phyloP scores from a whole-genome alignment of 345 rosid species.

The Gossypium herbaceum region DNA sequence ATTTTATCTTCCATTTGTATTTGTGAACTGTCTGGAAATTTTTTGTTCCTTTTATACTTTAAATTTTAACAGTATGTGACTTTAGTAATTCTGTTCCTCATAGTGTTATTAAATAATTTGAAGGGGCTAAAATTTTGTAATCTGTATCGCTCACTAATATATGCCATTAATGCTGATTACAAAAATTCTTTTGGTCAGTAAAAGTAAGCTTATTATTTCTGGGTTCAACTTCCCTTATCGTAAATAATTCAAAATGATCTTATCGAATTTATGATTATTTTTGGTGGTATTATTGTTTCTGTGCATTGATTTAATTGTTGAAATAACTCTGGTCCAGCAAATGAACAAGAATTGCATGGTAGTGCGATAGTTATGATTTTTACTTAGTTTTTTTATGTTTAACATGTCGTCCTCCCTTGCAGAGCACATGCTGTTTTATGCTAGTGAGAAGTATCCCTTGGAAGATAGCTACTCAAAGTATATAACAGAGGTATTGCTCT shows the following conservation, averaged over 20 bases:
- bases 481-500: not conserved
- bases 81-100: not conserved
- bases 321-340: not conserved
- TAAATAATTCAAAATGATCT: not conserved
- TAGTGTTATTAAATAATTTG: not conserved
- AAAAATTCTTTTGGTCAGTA: not conserved
- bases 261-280: not conserved
- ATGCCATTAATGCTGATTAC: too few species aligned
- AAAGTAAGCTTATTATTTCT: not conserved
- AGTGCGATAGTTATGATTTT: not conserved
- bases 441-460: conserved; percentile 81
- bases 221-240: not conserved
- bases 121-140: too few species aligned
- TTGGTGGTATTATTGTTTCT: not conserved
- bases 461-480: conserved; percentile 70
- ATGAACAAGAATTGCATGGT: not conserved
- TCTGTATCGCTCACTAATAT: too few species aligned
- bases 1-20: not conserved
- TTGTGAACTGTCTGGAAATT: not conserved
- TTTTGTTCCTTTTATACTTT: not conserved
- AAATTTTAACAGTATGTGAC: not conserved
- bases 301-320: not conserved
- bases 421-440: conserved; percentile 97
- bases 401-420: conserved; percentile 15
- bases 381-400: not conserved